phyloP scores from a whole-genome alignment of 2,329 filamentous ascomycete genomes.

The Monilinia vaccinii-corymbosi region DNA sequence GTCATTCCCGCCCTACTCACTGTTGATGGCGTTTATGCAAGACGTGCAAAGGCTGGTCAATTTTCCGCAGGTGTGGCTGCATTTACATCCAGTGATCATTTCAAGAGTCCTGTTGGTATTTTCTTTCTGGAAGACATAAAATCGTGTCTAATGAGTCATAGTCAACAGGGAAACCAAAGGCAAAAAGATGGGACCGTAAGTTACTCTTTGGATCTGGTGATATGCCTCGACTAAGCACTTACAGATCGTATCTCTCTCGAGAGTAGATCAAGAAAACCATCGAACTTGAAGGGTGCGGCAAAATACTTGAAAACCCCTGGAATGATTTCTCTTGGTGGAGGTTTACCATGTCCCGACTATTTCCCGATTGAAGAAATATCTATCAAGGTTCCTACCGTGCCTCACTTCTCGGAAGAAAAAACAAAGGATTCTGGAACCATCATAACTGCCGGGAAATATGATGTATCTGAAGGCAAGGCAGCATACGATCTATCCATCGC shows the following conservation, averaged over 20 bases:
- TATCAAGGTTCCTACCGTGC: slow-evolving; percentile 61
- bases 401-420: slow-evolving; percentile 62
- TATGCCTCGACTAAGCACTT: slow-evolving; percentile 4
- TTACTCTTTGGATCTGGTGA: slow-evolving; percentile 24
- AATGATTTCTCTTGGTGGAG: slow-evolving; percentile 86
- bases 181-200: slow-evolving; percentile 79
- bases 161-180: slow-evolving; percentile 56
- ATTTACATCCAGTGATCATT: slow-evolving; percentile 69
- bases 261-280: slow-evolving; percentile 50
- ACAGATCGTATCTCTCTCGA: slow-evolving; percentile 51
- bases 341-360: slow-evolving; percentile 78
- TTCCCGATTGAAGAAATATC: slow-evolving; percentile 81
- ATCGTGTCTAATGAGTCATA: slow-evolving; percentile 29
- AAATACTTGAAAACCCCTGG: slow-evolving; percentile 55
- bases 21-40: slow-evolving; percentile 55
- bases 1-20: slow-evolving; percentile 39
- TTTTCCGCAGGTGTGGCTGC: slow-evolving; percentile 70
- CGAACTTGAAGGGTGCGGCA: slow-evolving; percentile 42
- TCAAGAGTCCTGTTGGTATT: slow-evolving; percentile 59
- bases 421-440: slow-evolving; percentile 50
- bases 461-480: slow-evolving; percentile 51
- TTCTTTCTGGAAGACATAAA: not conserved
- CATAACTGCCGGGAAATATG: slow-evolving; percentile 72
- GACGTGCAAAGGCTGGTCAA: slow-evolving; percentile 62
- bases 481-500: slow-evolving; percentile 72